Evolutionary conservation across 805 yeast species (phyloP), one percentile per base, ranked within the genome.

Genomic region (Candida nemodendra): DNA sequence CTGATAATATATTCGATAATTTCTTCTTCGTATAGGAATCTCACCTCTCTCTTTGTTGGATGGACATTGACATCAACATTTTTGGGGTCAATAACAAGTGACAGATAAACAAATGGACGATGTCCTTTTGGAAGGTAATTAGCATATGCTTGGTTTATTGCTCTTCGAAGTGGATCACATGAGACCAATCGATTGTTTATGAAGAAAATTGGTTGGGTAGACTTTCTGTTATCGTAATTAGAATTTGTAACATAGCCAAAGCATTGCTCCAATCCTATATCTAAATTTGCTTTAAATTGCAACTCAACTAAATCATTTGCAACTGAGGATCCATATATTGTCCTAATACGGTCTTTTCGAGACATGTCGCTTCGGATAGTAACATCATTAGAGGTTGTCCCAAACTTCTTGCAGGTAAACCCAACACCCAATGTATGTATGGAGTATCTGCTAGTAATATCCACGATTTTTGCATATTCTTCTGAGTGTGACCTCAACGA

Each of bases 11-110:
- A 50, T 27, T 81, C 88, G 9, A 86, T 74, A 15, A 93, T 88
- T 54, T 90, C 97, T 30, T 84, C 93, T 51, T 93, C 97, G 57
- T 79, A 62, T 24, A 93, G 64, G 56, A 93, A 89, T 29, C 95
- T 60, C 2, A 93, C 97, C 52, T 91, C 97, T 41, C 91, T 72
- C 51, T 93, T 93, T 0, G 98, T 91, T 0, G 99, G 99, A 56
- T 93, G 99, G 11, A 93, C 81, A 56, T 93, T 93, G 12, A 93
- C 98, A 58, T 93, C 99, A 6, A 93, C 71, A 43, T 81, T 80
- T 23, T 62, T 64, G 1, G 96, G 85, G 16, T 71, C 66, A 2
- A 93, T 77, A 14, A 66, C 65, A n/a, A 93, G 57, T 32, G 85
- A 71, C 36, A 93, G 41, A 59, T 89, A 93, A 1, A 86, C 71